phyloP scores from a whole-genome alignment of 2,329 filamentous ascomycete species.

The Cryphonectria naterciae region DNA sequence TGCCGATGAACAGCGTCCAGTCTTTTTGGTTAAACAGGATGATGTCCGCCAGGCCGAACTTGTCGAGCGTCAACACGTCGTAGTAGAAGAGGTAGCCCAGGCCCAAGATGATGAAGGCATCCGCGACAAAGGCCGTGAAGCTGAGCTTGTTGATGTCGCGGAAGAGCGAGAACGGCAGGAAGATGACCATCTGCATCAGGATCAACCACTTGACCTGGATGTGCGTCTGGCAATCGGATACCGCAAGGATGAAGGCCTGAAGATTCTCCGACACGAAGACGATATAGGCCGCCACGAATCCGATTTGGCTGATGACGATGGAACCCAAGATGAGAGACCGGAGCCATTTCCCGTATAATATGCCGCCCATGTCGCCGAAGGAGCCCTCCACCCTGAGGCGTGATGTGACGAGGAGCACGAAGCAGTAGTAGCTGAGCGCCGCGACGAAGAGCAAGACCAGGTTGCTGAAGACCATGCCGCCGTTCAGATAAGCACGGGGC shows the following conservation, averaged over 20 bases:
- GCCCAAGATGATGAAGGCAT: conserved; percentile 91
- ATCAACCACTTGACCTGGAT: conserved; percentile 91
- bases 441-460: conserved; percentile 86
- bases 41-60: conserved; percentile 80
- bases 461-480: conserved; percentile 97
- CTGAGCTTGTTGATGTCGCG: conserved; percentile 97
- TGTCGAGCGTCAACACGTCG: conserved; percentile 81
- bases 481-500: conserved; percentile 90
- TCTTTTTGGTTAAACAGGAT: conserved; percentile 85
- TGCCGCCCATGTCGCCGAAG: conserved; percentile 94
- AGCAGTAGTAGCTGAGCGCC: conserved; percentile 92
- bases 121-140: conserved; percentile 90
- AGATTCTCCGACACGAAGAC: conserved; percentile 96
- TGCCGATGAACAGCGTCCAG: conserved; percentile 98
- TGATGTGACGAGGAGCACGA: conserved; percentile 88
- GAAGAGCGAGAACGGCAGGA: conserved; percentile 90
- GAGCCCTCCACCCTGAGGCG: conserved; percentile 87
- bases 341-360: conserved; percentile 90
- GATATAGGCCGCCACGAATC: conserved; percentile 93
- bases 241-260: conserved; percentile 90
- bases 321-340: conserved; percentile 84
- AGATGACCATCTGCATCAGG: conserved; percentile 92
- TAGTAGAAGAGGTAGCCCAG: conserved; percentile 96
- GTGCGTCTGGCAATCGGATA: conserved; percentile 81
- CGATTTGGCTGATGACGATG: conserved; percentile 93